Conservation (phyloP, 257 asterid genomes). For the Solanum chiquidenum region DNA sequence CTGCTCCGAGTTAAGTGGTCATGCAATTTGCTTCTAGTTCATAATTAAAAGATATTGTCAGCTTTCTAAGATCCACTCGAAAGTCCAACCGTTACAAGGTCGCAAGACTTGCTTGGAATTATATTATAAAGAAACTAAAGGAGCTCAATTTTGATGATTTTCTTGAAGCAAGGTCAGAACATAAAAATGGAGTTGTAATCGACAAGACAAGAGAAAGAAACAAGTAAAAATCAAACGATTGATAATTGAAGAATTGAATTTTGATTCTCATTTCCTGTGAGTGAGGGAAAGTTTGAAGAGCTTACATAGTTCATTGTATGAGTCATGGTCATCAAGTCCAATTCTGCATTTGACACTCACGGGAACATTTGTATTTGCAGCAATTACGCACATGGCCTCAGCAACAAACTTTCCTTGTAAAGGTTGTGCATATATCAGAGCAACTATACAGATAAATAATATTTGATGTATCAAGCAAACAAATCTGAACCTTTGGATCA, state of each 20-base stretch:
- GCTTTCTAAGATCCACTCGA: not conserved
- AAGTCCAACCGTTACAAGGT: not conserved
- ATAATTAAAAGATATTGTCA: not conserved
- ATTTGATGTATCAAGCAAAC: not conserved
- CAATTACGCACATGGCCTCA: slow-evolving; percentile 86
- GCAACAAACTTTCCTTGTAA: slow-evolving; percentile 92
- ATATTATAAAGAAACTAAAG: not conserved
- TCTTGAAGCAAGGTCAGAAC: not conserved
- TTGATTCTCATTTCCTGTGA: not conserved
- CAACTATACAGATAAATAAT: slow-evolving; percentile 6
- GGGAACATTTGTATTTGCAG: slow-evolving; percentile 84
- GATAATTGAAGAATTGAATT: not conserved
- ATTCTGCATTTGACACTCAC: slow-evolving; percentile 95
- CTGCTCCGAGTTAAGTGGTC: not conserved
- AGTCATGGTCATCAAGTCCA: slow-evolving; percentile 86
- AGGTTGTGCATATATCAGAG: slow-evolving; percentile 29
- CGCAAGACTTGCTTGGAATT: not conserved
- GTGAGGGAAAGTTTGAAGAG: slow-evolving; percentile 4
- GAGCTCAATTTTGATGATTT: not conserved
- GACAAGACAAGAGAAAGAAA: not conserved
- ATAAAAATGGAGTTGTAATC: not conserved
- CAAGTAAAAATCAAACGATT: not conserved
- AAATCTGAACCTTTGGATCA: slow-evolving; percentile 75
- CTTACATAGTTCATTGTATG: slow-evolving; percentile 89
- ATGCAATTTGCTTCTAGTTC: not conserved